Evolutionary conservation across 2,329 filamentous ascomycete genomes (phyloP).

Genomic region (Pestalotiopsis sp.): DNA sequence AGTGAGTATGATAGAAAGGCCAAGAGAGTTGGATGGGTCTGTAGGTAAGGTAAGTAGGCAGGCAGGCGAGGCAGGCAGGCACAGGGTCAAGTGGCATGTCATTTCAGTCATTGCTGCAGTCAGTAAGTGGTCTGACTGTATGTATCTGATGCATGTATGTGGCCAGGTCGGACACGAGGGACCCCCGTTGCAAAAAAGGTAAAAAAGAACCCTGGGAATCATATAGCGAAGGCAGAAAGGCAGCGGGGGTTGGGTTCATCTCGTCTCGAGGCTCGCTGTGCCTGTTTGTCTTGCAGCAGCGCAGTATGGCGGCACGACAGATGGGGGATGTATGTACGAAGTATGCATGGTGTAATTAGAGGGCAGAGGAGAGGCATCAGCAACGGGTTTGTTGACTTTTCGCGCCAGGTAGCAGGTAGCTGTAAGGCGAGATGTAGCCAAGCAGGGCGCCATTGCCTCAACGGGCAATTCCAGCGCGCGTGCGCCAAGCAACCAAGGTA

Average conservation of each 20-base stretch:
- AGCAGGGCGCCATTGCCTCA: not conserved
- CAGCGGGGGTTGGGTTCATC: not conserved
- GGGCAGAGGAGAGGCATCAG: not conserved
- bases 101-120: not conserved
- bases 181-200: not conserved
- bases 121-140: not conserved
- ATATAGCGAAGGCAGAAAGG: not conserved
- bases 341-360: not conserved
- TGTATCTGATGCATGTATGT: not conserved
- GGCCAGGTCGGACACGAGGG: conserved; percentile 1
- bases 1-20: not conserved
- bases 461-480: not conserved
- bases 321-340: not conserved
- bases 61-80: no score
- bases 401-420: no score
- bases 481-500: not conserved
- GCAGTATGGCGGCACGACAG: not conserved
- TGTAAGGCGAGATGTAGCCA: not conserved
- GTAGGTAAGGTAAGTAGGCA: not conserved
- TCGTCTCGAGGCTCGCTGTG: not conserved
- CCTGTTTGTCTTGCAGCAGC: not conserved
- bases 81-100: no score
- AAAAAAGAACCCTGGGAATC: not conserved
- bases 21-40: not conserved
- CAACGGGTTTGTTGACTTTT: not conserved